phyloP scores from a whole-genome alignment of 1,284 basidiomycete species.

The Ceratobasidium sp. region DNA sequence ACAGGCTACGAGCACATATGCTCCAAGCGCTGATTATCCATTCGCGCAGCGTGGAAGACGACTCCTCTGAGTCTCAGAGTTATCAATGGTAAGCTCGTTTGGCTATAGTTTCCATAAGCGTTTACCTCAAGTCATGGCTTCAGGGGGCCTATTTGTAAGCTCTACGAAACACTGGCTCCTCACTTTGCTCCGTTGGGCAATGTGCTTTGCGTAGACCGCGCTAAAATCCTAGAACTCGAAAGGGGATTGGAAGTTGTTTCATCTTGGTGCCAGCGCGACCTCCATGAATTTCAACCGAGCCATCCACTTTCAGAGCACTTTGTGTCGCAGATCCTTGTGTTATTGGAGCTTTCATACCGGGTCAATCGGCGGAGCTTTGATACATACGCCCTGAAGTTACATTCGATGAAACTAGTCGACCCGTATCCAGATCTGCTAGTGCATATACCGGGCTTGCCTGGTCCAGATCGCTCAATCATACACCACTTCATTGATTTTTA shows the following conservation, averaged over 20 bases:
- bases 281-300: conserved; percentile 20
- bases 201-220: conserved; percentile 9
- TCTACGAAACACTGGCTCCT: conserved; percentile 32
- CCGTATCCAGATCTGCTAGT: conserved; percentile 3
- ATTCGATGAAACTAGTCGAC: conserved; percentile 4
- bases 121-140: background rate
- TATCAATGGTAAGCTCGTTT: background rate
- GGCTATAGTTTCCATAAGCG: background rate
- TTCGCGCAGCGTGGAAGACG: background rate
- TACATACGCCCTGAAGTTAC: conserved; percentile 2
- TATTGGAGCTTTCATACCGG: conserved; percentile 18
- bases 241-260: background rate
- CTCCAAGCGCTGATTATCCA: conserved; percentile 20
- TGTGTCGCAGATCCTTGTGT: conserved; percentile 36
- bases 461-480: conserved; percentile 3
- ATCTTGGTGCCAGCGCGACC: conserved; percentile 14
- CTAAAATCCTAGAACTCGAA: background rate
- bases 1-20: conserved; percentile 24
- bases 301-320: conserved; percentile 5
- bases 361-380: background rate
- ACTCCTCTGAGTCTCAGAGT: background rate
- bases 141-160: background rate
- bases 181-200: conserved; percentile 31
- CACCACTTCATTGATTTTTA: conserved; percentile 43
- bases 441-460: background rate